A percentile compares a stretch with the other conserved stretches of the same genome.
Evolutionary conservation across 441 rosid species (phyloP).

Genomic region (Isatis lusitanica): DNA sequence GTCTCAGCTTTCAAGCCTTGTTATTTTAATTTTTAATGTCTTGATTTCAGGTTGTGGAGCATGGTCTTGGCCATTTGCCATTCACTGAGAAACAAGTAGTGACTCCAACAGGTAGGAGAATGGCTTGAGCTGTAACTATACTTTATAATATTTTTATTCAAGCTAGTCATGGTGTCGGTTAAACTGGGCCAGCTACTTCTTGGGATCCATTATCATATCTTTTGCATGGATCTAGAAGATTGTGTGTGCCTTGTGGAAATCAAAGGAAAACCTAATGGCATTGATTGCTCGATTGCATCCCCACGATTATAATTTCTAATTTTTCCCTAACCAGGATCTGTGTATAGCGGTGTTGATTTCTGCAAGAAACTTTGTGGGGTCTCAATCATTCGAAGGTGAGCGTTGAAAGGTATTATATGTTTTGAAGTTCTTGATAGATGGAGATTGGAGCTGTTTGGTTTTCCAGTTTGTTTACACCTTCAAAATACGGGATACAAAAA

Average conservation of each 20-base stretch:
- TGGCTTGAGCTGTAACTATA: slow-evolving; percentile 5
- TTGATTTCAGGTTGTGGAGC: slow-evolving; percentile 86
- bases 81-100: slow-evolving; percentile 94
- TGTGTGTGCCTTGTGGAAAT: slow-evolving; percentile 7
- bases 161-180: slow-evolving; percentile 10
- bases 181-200: neutral
- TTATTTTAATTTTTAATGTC: slow-evolving; percentile 23
- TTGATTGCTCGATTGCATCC: neutral
- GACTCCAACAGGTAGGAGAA: slow-evolving; percentile 79
- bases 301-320: neutral
- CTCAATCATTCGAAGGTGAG: slow-evolving; percentile 93
- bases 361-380: slow-evolving; percentile 98
- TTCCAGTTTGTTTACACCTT: neutral
- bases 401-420: slow-evolving; percentile 42
- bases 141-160: neutral
- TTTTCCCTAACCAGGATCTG: slow-evolving; percentile 55
- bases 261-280: neutral
- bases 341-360: slow-evolving; percentile 92
- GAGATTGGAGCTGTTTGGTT: neutral
- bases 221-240: neutral
- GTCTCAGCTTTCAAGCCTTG: slow-evolving; percentile 8
- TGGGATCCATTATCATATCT: neutral
- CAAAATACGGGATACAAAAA: slow-evolving; percentile 12
- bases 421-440: slow-evolving; percentile 8
- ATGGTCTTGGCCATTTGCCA: slow-evolving; percentile 95